Evolutionary conservation across 2,329 filamentous ascomycete genomes (phyloP), one percentile per base, ranked within the genome.

Genomic region (Tolypocladium tundrense): DNA sequence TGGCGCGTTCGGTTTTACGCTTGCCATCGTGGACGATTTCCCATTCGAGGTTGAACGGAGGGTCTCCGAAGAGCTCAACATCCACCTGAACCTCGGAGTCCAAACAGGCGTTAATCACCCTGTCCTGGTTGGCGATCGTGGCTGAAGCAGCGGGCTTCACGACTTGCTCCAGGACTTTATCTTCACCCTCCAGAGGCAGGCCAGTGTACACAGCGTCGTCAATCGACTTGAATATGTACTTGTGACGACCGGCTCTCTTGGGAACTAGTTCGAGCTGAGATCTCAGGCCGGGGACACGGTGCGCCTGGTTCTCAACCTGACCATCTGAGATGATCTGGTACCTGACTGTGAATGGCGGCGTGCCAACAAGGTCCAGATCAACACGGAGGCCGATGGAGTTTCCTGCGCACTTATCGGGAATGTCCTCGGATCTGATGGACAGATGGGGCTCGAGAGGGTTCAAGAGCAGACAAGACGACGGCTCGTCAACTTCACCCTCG

Each of bases 121-220:
- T 75, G 24, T 79, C 75, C 9, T 78, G 76, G 33, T 80, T 75
- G 50, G 82, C 79, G 57, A 91, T 79, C 60, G 87, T 84, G 31
- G 93, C 93, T 11, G 88, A 90, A 8, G 94, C 93, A 4, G 92
- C 90, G 11, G 94, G 94, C 72, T 95, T 96, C 64, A 99, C 93
- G 66, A 91, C 87, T 72, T 97, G 93, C 71, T 95, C 88, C 45
- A 97, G 75, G 11, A 83, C 73, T 60, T 87, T 81, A 54, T 81
- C 79, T 14, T 81, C 74, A 43, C 87, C 83, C 35, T 78, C 79
- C 27, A 95, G 73, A 33, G 79, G 77, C 55, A 87, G 79, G 1
- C 80, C 79, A 39, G 80, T 81, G 73, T 99, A 99, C 39, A 97
- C 87, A 52, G 81, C 79, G 71, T 99, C 95, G 62, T 86, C 84